phyloP scores from a whole-genome alignment of 1,284 basidiomycete genomes.

The Ustilago curta region DNA sequence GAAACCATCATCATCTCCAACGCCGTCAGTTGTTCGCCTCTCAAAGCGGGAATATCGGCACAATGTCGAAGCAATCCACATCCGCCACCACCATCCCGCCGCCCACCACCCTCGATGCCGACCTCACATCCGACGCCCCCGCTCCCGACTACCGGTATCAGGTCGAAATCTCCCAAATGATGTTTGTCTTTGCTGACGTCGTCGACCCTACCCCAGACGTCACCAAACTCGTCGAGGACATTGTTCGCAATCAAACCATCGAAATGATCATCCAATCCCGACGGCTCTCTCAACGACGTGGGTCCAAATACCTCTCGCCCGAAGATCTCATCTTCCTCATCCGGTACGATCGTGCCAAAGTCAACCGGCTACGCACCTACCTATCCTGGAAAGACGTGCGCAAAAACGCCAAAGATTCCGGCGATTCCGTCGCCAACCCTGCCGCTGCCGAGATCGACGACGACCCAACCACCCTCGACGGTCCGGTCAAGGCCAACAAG shows the following conservation, averaged over 20 bases:
- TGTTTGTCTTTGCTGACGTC: conserved; percentile 97
- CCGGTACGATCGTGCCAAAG: conserved; percentile 91
- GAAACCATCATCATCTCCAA: not conserved
- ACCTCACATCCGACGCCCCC: conserved; percentile 15
- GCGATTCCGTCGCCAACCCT: conserved; percentile 75
- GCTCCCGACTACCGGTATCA: conserved; percentile 59
- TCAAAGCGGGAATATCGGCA: not conserved
- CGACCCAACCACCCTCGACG: conserved; percentile 33
- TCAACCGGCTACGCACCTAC: conserved; percentile 91
- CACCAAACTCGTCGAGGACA: conserved; percentile 91
- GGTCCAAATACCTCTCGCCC: conserved; percentile 84
- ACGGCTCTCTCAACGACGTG: conserved; percentile 81
- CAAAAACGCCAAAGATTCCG: conserved; percentile 86
- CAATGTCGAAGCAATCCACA: conserved; percentile 30
- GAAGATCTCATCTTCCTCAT: conserved; percentile 98
- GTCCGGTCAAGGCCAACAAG: conserved; percentile 84
- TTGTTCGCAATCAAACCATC: conserved; percentile 90
- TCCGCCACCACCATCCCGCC: conserved; percentile 11
- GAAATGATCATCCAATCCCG: conserved; percentile 93
- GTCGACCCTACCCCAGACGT: conserved; percentile 89
- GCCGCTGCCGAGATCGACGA: conserved; percentile 40
- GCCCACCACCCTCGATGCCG: conserved; percentile 17
- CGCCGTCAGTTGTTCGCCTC: not conserved
- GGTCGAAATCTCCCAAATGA: conserved; percentile 85
- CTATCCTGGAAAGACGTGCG: conserved; percentile 98